Evolutionary conservation across 176 grass and related monocot species (phyloP).

Genomic region (Aegilops speltoides): DNA sequence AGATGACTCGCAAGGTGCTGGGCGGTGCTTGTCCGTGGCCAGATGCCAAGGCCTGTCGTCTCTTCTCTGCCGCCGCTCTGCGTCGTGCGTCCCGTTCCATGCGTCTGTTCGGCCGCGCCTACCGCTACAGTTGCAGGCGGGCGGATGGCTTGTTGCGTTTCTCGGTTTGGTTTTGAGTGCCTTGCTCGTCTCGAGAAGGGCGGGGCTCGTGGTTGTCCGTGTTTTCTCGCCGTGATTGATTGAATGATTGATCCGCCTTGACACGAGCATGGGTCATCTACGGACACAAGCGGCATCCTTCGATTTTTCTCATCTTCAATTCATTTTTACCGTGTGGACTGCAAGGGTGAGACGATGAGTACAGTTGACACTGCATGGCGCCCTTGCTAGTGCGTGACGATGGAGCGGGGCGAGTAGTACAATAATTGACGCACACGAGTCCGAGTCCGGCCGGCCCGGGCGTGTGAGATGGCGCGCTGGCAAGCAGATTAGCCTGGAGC

Average conservation of each 20-base stretch:
- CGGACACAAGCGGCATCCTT: too few species aligned
- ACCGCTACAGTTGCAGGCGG: too few species aligned
- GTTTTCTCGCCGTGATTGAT: background rate
- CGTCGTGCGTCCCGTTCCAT: conserved; percentile 15
- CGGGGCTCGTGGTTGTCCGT: conserved; percentile 12
- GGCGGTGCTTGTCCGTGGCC: background rate
- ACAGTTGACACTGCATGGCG: too few species aligned
- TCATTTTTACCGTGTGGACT: too few species aligned
- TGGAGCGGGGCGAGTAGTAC: background rate
- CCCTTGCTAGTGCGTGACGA: too few species aligned
- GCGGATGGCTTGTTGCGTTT: background rate
- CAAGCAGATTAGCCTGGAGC: background rate
- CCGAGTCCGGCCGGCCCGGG: background rate
- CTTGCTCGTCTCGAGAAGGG: conserved; percentile 17
- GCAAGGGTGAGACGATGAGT: too few species aligned
- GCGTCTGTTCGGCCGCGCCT: background rate
- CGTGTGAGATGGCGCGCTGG: background rate
- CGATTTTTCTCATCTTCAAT: background rate
- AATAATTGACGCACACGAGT: background rate
- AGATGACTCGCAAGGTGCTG: background rate
- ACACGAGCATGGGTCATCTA: background rate
- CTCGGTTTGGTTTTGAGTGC: conserved; percentile 19
- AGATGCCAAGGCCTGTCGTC: background rate
- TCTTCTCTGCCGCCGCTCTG: background rate
- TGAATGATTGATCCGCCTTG: too few species aligned